Percentiles rank a stretch among this genome's conserved stretches.
Conservation (phyloP, 2,329 filamentous ascomycete genomes). For the Pleurostoma richardsiae region DNA sequence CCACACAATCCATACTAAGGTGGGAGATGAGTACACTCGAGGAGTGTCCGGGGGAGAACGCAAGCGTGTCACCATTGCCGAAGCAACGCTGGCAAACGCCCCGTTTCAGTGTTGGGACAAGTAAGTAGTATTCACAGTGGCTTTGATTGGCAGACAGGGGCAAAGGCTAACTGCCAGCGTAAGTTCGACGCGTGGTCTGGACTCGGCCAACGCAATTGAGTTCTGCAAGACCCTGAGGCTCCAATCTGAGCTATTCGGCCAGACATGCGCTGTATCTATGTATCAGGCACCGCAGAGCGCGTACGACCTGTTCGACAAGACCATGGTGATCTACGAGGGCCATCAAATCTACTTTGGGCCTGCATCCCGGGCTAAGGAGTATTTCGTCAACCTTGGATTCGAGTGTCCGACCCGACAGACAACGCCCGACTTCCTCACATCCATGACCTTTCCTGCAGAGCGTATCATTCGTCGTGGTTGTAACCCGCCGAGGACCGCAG, state of each 20-base stretch:
- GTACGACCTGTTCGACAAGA: slow-evolving; percentile 25
- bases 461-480: slow-evolving; percentile 25
- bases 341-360: slow-evolving; percentile 20
- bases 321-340: slow-evolving; percentile 2
- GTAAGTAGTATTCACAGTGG: slow-evolving; percentile 23
- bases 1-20: slow-evolving; percentile 67
- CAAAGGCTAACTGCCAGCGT: neutral
- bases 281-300: slow-evolving; percentile 33
- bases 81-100: slow-evolving; percentile 63
- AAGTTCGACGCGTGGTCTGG: slow-evolving; percentile 40
- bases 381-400: slow-evolving; percentile 39
- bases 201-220: slow-evolving; percentile 46
- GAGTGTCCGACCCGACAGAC: slow-evolving; percentile 35
- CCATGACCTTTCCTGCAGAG: slow-evolving; percentile 35
- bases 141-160: neutral
- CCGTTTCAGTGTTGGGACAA: slow-evolving; percentile 64
- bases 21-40: slow-evolving; percentile 69
- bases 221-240: slow-evolving; percentile 45
- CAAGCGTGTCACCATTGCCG: slow-evolving; percentile 78
- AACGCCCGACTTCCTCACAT: slow-evolving; percentile 40
- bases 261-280: slow-evolving; percentile 42
- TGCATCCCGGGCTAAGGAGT: slow-evolving; percentile 32
- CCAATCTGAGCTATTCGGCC: slow-evolving; percentile 37
- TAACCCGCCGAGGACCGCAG: slow-evolving; percentile 27
- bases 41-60: slow-evolving; percentile 68